Evolutionary conservation across 2,329 filamentous ascomycete genomes (phyloP), one percentile per base, ranked within the genome.

Genomic region (Ophiocordyceps sinensis): DNA sequence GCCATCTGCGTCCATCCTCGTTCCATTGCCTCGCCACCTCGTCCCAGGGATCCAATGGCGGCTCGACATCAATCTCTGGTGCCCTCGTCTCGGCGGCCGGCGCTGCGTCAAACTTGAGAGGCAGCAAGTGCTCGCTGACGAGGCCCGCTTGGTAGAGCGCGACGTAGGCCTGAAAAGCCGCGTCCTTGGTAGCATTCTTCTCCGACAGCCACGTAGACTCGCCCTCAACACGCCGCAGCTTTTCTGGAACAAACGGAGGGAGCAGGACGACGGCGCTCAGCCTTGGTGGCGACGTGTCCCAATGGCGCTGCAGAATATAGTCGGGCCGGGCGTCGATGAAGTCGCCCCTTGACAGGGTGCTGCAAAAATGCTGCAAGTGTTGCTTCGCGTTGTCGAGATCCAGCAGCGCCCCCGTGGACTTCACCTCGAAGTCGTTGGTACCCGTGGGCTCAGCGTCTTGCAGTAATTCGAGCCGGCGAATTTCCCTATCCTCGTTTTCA

Each of bases 331-430:
- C 63, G 48, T 87, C 75, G 7, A 79, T 67, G 52, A 78, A 85
- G 23, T 74, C 70, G 1, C 64, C 65, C 0, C 63, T 62, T 0
- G 73, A 68, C 1, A 87, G 56, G 0, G 71, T 68, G 0, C 67
- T 64, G 57, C 88, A 95, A 50, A 95, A 93, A 57, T 94, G 85
- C 37, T 83, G 68, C 2, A 96, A 68, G 56, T 91, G 86, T n/a
- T 68, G 60, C 38, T 80, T 75, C 1, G 85, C 82, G 48, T 83
- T 83, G 31, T 84, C 73, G 2, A 86, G 67, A 11, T 82, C 82
- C 13, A 95, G 62, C 12, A 76, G 60, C 1, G 85, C 85, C 5
- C 79, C 63, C 0, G 68, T 72, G 19, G 57, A 46, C 19, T 61
- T 44, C 5, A 72, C 58, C 14, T 51, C 48, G 37, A 70, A 62